Evolutionary conservation across 306 rosid species (phyloP), one percentile per base, ranked within the genome.

Genomic region (Cajanus cajan): DNA sequence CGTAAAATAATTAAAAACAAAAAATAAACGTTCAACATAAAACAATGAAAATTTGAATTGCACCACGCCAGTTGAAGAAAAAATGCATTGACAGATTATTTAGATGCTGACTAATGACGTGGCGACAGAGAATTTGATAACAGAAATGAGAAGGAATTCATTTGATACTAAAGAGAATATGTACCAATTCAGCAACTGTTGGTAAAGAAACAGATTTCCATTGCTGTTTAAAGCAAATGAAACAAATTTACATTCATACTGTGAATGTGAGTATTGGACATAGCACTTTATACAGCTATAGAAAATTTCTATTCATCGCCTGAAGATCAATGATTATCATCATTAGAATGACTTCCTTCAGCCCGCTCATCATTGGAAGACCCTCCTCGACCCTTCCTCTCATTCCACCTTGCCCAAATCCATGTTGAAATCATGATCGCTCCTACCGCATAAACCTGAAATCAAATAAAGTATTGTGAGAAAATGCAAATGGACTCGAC

Each of bases 361-460:
- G 28, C 71, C 71, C 88, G 80, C 55, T 87, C 86, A 55, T 88
- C 90, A 34, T 86, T 66, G 34, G 90, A 79, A 45, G 90, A 54
- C 59, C 39, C 74, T 61, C 90, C 90, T 62, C 51, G 72, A 4
- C 50, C 85, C 84, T 81, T 87, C 84, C 93, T 92, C 85, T 92
- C 98, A 33, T 85, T 90, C 97, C 97, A 94, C 86, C 90, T 89
- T 71, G 92, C 94, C 96, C 92, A 89, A 40, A 86, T 31, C 98
- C 98, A 94, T 84, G 77, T 83, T 65, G 86, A 78, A 62, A 94
- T 71, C 36, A 92, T 78, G 83, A 86, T 45, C 67, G 88, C 93
- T 33, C 93, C 97, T 2, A 95, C 63, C 36, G 96, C 97, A 59
- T 89, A 93, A 72, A 91, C 92, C 99, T 95, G 87, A 28, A 74